Conservation (phyloP, 2,329 filamentous ascomycete species). For the Ophiocordyceps camponoti-floridani region DNA sequence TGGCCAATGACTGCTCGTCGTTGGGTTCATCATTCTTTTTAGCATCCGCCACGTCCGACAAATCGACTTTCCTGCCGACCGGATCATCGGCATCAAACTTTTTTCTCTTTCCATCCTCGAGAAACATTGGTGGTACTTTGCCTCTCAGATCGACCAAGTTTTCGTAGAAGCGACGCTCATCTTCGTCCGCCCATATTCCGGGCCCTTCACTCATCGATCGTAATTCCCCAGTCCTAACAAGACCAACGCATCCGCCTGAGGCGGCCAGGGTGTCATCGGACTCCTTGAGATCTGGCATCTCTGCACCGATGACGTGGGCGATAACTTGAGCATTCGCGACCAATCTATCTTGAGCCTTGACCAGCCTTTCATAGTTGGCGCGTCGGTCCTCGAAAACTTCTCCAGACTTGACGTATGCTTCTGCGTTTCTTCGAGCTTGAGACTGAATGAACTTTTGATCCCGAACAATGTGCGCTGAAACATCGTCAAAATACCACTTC, state of each 20-base stretch:
- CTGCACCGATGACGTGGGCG: slow-evolving; percentile 69
- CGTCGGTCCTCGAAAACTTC: slow-evolving; percentile 97
- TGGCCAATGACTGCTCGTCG: slow-evolving; percentile 82
- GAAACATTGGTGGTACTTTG: slow-evolving; percentile 80
- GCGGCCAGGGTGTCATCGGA: slow-evolving; percentile 50
- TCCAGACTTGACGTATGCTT: slow-evolving; percentile 95
- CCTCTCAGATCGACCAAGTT: slow-evolving; percentile 90
- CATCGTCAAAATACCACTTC: slow-evolving; percentile 78
- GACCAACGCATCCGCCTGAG: slow-evolving; percentile 64
- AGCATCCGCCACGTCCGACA: slow-evolving; percentile 26
- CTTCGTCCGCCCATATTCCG: slow-evolving; percentile 97
- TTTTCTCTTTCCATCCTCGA: slow-evolving; percentile 93
- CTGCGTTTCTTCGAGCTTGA: slow-evolving; percentile 86
- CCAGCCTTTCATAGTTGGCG: slow-evolving; percentile 82
- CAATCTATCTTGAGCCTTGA: slow-evolving; percentile 82
- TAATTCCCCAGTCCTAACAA: slow-evolving; percentile 89
- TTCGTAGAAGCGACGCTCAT: slow-evolving; percentile 95
- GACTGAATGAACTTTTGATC: slow-evolving; percentile 78
- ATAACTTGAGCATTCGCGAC: slow-evolving; percentile 80
- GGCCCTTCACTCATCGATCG: slow-evolving; percentile 77
- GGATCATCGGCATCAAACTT: slow-evolving; percentile 68
- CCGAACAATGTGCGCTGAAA: slow-evolving; percentile 73
- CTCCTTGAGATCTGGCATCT: slow-evolving; percentile 88
- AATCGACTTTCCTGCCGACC: slow-evolving; percentile 56
- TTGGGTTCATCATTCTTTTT: slow-evolving; percentile 33